A percentile compares a stretch with the other conserved stretches of the same genome.
Conservation (phyloP, 805 yeast genomes). For the Metschnikowia bowlesiae region DNA sequence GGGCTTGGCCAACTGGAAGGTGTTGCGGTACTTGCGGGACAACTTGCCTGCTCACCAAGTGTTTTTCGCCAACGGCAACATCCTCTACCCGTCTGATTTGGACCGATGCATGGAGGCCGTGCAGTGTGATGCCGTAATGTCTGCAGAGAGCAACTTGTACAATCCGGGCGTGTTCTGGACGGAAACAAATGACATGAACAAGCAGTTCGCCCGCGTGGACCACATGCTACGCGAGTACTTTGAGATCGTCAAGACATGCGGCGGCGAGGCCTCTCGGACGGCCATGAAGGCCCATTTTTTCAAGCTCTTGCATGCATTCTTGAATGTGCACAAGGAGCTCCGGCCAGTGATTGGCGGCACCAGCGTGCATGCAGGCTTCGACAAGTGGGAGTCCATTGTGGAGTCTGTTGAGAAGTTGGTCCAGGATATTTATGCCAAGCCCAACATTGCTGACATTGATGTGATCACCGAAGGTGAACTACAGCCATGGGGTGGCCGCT, state of each 20-base stretch:
- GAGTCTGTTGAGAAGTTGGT: conserved; percentile 65
- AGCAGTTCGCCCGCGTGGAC: conserved; percentile 83
- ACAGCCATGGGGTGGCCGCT: conserved; percentile 75
- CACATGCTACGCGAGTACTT: conserved; percentile 77
- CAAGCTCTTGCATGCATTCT: conserved; percentile 76
- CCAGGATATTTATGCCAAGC: conserved; percentile 46
- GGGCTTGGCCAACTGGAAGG: conserved; percentile 92
- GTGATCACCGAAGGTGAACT: conserved; percentile 47
- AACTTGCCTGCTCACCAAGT: conserved; percentile 77
- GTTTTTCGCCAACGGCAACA: conserved; percentile 90
- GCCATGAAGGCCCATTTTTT: conserved; percentile 93
- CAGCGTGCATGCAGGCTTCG: conserved; percentile 34
- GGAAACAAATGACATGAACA: conserved; percentile 47
- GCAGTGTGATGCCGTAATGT: conserved; percentile 88
- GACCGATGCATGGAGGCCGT: conserved; percentile 60
- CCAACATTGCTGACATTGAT: conserved; percentile 55
- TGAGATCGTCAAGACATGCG: conserved; percentile 63
- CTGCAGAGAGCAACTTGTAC: conserved; percentile 91
- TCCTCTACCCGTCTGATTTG: conserved; percentile 84
- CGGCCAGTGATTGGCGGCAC: conserved; percentile 64
- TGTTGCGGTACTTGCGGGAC: conserved; percentile 69
- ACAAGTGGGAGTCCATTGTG: conserved; percentile 51
- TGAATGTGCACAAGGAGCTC: conserved; percentile 71
- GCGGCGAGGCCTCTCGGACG: conserved; percentile 68
- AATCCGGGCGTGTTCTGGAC: conserved; percentile 89